Evolutionary conservation across 2,329 filamentous ascomycete species (phyloP), one percentile per base, ranked within the genome.

Genomic region (Capronia epimyces): DNA sequence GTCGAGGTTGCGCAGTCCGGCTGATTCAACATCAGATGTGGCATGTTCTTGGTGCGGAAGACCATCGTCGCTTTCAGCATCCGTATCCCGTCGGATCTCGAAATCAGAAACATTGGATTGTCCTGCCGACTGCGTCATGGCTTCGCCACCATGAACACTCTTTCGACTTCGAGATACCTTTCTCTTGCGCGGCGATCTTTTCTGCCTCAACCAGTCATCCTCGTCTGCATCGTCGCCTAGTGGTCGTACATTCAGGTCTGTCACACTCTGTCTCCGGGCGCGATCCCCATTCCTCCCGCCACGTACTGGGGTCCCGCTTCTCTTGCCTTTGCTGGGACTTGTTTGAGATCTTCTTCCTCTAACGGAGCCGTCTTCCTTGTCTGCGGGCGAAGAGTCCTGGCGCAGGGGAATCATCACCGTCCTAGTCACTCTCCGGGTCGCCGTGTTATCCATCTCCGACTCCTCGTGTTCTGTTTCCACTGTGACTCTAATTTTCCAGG

Each of bases 401-500:
- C 71, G 72, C 49, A 74, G 59, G 0, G 72, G 71, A 15, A 74
- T 57, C 54, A 67, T 73, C 8, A 64, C 69, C 8, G 69, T 72
- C 25, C 60, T 65, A 3, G 69, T 53, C 45, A 52, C 55, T 39
- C 43, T 49, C 40, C 45, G 52, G 12, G 25, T 43, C 62, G 39
- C 62, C 63, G 16, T 50, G 37, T 63, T 55, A 41, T 66, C 63
- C 32, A 64, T 58, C 29, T 64, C 66, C 25, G 68, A 69, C 31
- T 72, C 70, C 46, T 75, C 65, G 20, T 61, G 70, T 37, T 71
- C 71, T 16, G 72, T 72, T 60, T 75, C 71, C 29, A 75, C 66
- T 0, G 72, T 75, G 20, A 75, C 71, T 39, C 70, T 66, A 50
- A 75, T 74, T 49, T 71, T 69, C 72, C 72, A 74, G 22, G 72